Conservation (phyloP, 495 filamentous ascomycete species). For the Pyrenula massariospora region DNA sequence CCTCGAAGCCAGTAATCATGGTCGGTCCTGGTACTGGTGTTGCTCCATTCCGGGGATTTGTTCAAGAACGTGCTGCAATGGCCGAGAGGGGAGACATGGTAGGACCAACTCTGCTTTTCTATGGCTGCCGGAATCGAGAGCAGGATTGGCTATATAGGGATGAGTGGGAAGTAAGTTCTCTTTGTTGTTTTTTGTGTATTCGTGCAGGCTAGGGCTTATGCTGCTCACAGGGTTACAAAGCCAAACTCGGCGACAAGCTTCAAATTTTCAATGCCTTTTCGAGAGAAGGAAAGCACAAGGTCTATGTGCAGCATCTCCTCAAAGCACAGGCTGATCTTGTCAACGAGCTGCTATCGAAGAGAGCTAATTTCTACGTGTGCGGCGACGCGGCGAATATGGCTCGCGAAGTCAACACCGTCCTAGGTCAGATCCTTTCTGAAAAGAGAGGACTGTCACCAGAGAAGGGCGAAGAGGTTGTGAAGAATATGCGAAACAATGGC, state of each 20-base stretch:
- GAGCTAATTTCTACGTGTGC: conserved; percentile 95
- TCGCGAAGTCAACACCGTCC: conserved; percentile 78
- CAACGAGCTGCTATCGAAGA: conserved; percentile 79
- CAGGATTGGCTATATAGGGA: conserved; percentile 91
- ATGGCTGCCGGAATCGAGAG: conserved; percentile 70
- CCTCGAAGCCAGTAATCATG: conserved; percentile 87
- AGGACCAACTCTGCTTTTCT: conserved; percentile 86
- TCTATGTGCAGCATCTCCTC: conserved; percentile 93
- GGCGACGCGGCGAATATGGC: conserved; percentile 99
- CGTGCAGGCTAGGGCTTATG: conserved; percentile 1
- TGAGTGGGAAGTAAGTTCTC: conserved; percentile 76
- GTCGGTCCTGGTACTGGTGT: conserved; percentile 95
- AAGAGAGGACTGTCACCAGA: conserved; percentile 68
- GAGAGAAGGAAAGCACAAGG: conserved; percentile 69
- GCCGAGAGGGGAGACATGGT: conserved; percentile 72
- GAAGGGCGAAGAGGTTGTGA: conserved; percentile 91
- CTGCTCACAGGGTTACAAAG: conserved; percentile 57
- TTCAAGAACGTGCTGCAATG: conserved; percentile 81
- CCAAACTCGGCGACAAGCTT: conserved; percentile 75
- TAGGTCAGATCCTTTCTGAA: conserved; percentile 74
- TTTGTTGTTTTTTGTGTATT: neutral
- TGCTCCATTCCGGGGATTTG: conserved; percentile 88
- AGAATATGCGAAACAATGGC: conserved; percentile 83
- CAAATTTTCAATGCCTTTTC: conserved; percentile 89
- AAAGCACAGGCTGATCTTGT: conserved; percentile 72